These are phyloP conservation scores for Solioccasus polychromus DNA, from an alignment of 768 basidiomycete species.

Conservation along the genomic window DNA sequence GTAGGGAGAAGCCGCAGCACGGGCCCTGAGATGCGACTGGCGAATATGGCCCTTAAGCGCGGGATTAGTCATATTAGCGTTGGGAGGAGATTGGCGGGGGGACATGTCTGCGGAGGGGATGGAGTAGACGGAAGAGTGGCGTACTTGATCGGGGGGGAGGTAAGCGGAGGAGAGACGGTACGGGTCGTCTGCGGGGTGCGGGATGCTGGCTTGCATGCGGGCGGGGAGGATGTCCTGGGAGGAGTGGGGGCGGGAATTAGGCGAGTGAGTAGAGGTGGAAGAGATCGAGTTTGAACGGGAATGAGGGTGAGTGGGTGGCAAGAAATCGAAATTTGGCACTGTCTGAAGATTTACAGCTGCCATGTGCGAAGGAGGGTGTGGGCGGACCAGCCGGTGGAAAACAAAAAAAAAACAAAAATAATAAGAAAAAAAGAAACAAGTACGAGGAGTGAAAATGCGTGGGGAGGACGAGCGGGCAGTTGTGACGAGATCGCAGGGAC, in stretches of 20 bases:
- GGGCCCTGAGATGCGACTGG: slow-evolving; percentile 73
- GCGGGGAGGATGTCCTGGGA: slow-evolving; percentile 64
- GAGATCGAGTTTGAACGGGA: slow-evolving; percentile 79
- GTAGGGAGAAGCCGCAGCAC: slow-evolving; percentile 80
- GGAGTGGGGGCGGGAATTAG: slow-evolving; percentile 74
- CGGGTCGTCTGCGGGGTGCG: slow-evolving; percentile 61
- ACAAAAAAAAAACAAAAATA: slow-evolving; percentile 14
- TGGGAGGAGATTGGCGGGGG: slow-evolving; percentile 66
- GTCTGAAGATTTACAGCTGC: slow-evolving; percentile 74
- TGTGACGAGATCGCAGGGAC: slow-evolving; percentile 34
- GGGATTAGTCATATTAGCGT: slow-evolving; percentile 70
- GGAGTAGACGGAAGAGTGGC: slow-evolving; percentile 45
- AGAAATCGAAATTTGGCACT: slow-evolving; percentile 71
- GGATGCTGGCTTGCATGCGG: slow-evolving; percentile 50
- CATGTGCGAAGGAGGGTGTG: slow-evolving; percentile 49
- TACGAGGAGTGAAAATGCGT: slow-evolving; percentile 19
- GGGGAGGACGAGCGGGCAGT: slow-evolving; percentile 14
- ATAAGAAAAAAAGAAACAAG: background rate
- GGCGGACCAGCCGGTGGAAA: slow-evolving; percentile 58
- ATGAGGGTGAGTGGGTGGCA: slow-evolving; percentile 59
- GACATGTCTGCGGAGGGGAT: slow-evolving; percentile 41
- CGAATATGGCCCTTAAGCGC: slow-evolving; percentile 76
- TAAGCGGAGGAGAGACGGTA: slow-evolving; percentile 62
- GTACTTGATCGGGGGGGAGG: slow-evolving; percentile 42
- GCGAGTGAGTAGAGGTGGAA: slow-evolving; percentile 70